Evolutionary conservation across 352 stramenopile genomes (phyloP).

Genomic region (Globisporangium alternatum): DNA sequence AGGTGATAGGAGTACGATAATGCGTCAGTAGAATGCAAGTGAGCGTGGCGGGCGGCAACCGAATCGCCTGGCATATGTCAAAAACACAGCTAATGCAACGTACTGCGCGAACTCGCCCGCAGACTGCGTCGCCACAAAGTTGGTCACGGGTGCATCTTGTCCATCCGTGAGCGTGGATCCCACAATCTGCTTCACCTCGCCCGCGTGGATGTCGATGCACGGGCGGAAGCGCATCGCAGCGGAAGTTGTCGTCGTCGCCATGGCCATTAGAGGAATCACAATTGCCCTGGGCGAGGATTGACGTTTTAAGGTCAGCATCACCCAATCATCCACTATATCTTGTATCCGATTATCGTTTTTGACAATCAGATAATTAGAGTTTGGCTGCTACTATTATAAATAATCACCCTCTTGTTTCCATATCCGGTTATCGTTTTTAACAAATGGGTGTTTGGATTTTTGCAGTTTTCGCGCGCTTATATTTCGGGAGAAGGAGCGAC

Average conservation of each 20-base stretch:
- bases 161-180: conserved; percentile 94
- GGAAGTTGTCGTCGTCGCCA: conserved; percentile 1
- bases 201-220: conserved; percentile 98
- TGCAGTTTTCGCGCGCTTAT: not conserved
- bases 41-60: too few relatives aligned
- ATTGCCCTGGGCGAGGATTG: too few relatives aligned
- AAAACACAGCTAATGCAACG: conserved; percentile 11
- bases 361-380: too few relatives aligned
- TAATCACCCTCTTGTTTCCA: not conserved
- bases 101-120: conserved; percentile 74
- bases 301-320: too few relatives aligned
- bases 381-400: too few relatives aligned
- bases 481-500: not conserved
- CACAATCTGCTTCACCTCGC: conserved; percentile 99
- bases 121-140: conserved; percentile 88
- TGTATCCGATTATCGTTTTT: too few relatives aligned
- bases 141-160: conserved; percentile 78
- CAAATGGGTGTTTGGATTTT: not conserved
- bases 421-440: not conserved
- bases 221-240: conserved; percentile 94
- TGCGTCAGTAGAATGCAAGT: not conserved
- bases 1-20: not conserved
- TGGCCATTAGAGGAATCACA: not conserved
- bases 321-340: too few relatives aligned
- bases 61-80: not conserved